Percentiles rank a stretch among this genome's conserved stretches.
These are phyloP conservation scores for Geotrichum carabidarum DNA, from an alignment of 1,139 yeast species.

Conservation along the genomic window DNA sequence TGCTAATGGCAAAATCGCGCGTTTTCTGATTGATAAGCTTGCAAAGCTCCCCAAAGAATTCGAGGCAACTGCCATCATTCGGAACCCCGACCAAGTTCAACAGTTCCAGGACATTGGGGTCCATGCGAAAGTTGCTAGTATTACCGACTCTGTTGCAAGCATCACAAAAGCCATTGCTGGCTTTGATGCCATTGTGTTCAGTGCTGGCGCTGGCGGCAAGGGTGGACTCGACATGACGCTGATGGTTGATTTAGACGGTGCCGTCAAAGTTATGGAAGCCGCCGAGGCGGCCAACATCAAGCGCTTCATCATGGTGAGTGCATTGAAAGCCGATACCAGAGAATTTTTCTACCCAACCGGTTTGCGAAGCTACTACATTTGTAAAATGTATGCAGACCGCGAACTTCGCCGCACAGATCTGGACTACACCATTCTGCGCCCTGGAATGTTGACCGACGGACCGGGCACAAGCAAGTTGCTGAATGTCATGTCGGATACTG, in stretches of 20 bases:
- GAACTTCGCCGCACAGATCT: slow-evolving; percentile 41
- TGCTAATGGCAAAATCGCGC: slow-evolving; percentile 60
- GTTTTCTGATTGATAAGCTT: slow-evolving; percentile 38
- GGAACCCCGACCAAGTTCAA: slow-evolving; percentile 45
- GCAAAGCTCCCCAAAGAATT: slow-evolving; percentile 30
- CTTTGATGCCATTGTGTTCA: slow-evolving; percentile 54
- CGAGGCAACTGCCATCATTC: slow-evolving; percentile 49
- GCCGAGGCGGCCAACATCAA: slow-evolving; percentile 41
- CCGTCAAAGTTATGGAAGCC: slow-evolving; percentile 56
- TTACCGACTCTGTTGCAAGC: slow-evolving; percentile 37
- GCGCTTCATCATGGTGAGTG: slow-evolving; percentile 54
- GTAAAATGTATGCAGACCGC: slow-evolving; percentile 55
- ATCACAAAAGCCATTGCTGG: slow-evolving; percentile 44
- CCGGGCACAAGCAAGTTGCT: slow-evolving; percentile 40
- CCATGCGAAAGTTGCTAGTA: slow-evolving; percentile 40
- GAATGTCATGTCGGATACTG: slow-evolving; percentile 3
- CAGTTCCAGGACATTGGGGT: slow-evolving; percentile 40
- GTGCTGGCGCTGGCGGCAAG: slow-evolving; percentile 62
- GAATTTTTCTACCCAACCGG: slow-evolving; percentile 39
- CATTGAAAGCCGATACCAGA: slow-evolving; percentile 50
- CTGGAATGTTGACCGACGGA: slow-evolving; percentile 44
- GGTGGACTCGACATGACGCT: slow-evolving; percentile 43
- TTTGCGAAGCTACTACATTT: slow-evolving; percentile 44
- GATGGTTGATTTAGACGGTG: slow-evolving; percentile 58
- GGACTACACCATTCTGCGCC: slow-evolving; percentile 52